Base-by-base conservation (phyloP, 495 filamentous ascomycete species). In the Penicillium dipodomyicola region DNA sequence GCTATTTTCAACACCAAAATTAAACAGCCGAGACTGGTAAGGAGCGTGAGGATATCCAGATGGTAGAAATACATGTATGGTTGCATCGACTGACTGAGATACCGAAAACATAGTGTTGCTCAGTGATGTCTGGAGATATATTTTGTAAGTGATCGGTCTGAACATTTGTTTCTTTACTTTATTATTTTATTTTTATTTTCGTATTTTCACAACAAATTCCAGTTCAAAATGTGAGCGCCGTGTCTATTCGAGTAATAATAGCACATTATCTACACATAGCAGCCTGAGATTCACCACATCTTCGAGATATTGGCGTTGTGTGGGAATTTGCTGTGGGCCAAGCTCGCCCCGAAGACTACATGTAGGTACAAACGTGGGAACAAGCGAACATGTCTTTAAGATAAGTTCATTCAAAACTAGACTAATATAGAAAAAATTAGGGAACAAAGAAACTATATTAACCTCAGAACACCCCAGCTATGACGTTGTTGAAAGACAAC, bases 401-500 rank as follows among this genome's bases (percentile, higher is more conserved):
- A n/a, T 39, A 17, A n/a, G 0, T 17, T 39, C 8, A 17, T 39
- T 39, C 15, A 17, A 39, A 33, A 33, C 2, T 12, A 33, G 10
- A 11, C 2, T 11, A n/a, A 7, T 1, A 17, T 9, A 39, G 12
- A 10, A 35, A 9, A 39, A 39, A n/a, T 17, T 17, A 39, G 5
- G 35, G 3, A 2, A 22, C 33, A 17, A 15, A 52, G 17, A 17
- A 25, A 45, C 42, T 11, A 45, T 17, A 39, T 54, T 27, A 39
- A 29, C 42, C 52, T 30, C 20, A 9, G 20, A 54, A 54, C 52
- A 47, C 52, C 52, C 41, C 33, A 54, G 52, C 42, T 54, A 54
- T 54, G 52, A 54, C 32, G 20, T 47, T 47, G 52, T 54, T 54
- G 52, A 54, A 54, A 42, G 52, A 47, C 52, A 54, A 47, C 52